These are phyloP conservation scores for Leishmania braziliensis DNA, from an alignment of 208 protist species.

Conservation along the genomic window DNA sequence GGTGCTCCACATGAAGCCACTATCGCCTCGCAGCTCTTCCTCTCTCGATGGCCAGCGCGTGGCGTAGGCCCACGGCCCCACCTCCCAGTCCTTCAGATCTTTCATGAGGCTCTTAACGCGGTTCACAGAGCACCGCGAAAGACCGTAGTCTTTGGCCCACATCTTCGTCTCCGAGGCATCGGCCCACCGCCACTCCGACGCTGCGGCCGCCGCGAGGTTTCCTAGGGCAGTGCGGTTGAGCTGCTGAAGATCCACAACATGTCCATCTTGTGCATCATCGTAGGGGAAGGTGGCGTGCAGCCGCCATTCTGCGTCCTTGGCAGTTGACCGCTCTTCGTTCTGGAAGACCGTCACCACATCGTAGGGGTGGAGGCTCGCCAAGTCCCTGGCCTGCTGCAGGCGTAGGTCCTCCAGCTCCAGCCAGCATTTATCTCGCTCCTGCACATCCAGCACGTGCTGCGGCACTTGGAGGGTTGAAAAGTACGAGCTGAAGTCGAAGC, in stretches of 20 bases:
- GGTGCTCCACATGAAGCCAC: conserved; percentile 35
- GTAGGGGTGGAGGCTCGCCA: conserved; percentile 31
- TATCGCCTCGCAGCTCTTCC: conserved; percentile 13
- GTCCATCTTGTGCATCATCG: conserved; percentile 44
- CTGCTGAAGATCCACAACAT: conserved; percentile 44
- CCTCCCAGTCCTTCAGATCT: conserved; percentile 54
- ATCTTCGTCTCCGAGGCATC: conserved; percentile 8
- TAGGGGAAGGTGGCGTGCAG: conserved; percentile 62
- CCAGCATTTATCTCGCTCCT: conserved; percentile 64
- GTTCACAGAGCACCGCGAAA: neutral
- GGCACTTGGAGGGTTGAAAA: conserved; percentile 47
- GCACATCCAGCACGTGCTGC: conserved; percentile 53
- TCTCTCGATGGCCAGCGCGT: conserved; percentile 51
- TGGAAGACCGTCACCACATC: conserved; percentile 48
- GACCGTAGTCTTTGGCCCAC: conserved; percentile 6
- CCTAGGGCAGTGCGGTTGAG: conserved; percentile 36
- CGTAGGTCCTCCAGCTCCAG: conserved; percentile 67
- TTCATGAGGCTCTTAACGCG: conserved; percentile 38
- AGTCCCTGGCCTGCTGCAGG: conserved; percentile 42
- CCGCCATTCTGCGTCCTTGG: conserved; percentile 35
- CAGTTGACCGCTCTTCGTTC: conserved; percentile 50
- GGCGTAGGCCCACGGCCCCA: conserved; percentile 68
- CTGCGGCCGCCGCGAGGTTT: conserved; percentile 1
- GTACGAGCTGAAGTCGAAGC: conserved; percentile 55
- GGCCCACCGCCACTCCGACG: conserved; percentile 59